These are phyloP conservation scores for Monilinia fructigena DNA, from an alignment of 2,329 filamentous ascomycete species.

Conservation along the genomic window DNA sequence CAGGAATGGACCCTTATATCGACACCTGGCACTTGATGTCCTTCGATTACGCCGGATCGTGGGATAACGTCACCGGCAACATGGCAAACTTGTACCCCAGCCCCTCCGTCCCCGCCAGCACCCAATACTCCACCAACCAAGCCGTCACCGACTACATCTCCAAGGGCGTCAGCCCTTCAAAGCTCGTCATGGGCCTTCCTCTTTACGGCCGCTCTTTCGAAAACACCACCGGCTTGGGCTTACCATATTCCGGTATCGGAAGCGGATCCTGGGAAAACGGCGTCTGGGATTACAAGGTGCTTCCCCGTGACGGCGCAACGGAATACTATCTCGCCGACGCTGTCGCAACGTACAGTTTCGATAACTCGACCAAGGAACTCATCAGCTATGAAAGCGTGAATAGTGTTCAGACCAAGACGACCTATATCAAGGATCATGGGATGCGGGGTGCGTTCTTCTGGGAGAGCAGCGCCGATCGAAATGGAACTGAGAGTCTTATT, in stretches of 20 bases:
- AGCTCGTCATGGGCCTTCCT: conserved; percentile 77
- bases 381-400: conserved; percentile 69
- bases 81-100: conserved; percentile 68
- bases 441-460: conserved; percentile 84
- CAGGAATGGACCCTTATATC: conserved; percentile 47
- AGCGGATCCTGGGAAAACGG: conserved; percentile 70
- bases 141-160: conserved; percentile 65
- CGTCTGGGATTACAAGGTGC: conserved; percentile 77
- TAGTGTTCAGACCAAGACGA: conserved; percentile 60
- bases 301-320: conserved; percentile 61
- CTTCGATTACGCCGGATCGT: conserved; percentile 70
- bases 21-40: conserved; percentile 66
- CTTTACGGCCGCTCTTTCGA: conserved; percentile 74
- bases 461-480: conserved; percentile 71
- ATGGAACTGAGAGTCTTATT: conserved; percentile 37
- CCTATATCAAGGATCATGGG: conserved; percentile 60
- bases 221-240: conserved; percentile 64
- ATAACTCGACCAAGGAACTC: conserved; percentile 58
- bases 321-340: conserved; percentile 57
- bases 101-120: conserved; percentile 52
- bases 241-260: conserved; percentile 62
- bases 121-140: conserved; percentile 58
- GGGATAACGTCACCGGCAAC: conserved; percentile 63
- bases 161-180: conserved; percentile 59
- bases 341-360: conserved; percentile 70